Percentiles rank a stretch among this genome's conserved stretches.
Evolutionary conservation across 2,329 filamentous ascomycete species (phyloP).

Genomic region (Calonectria montana): DNA sequence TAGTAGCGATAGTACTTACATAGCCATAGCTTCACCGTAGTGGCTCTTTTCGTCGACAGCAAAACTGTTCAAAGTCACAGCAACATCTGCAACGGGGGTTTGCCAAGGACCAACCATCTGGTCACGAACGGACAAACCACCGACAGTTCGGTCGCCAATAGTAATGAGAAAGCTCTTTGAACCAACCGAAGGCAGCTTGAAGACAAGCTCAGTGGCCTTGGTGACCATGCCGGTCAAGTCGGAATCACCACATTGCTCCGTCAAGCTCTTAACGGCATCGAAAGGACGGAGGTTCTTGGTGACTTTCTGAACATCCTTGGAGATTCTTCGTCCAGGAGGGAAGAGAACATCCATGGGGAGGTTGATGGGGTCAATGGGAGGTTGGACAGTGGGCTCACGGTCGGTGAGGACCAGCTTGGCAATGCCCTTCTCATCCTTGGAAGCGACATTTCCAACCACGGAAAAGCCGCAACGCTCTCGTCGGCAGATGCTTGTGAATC

Average conservation of each 20-base stretch:
- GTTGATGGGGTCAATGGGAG: constrained; percentile 77
- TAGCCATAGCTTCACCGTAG: constrained; percentile 95
- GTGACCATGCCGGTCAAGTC: constrained; percentile 47
- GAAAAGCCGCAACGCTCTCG: constrained; percentile 94
- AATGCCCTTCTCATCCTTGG: constrained; percentile 70
- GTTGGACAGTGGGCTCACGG: constrained; percentile 78
- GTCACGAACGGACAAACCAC: constrained; percentile 87
- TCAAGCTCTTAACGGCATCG: constrained; percentile 74
- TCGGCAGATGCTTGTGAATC: constrained; percentile 75
- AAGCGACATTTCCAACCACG: constrained; percentile 82
- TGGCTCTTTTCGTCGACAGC: constrained; percentile 72
- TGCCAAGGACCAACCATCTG: constrained; percentile 99
- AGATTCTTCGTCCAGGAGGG: constrained; percentile 66
- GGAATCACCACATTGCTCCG: constrained; percentile 69
- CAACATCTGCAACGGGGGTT: constrained; percentile 91
- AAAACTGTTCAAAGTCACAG: constrained; percentile 88
- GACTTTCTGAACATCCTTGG: constrained; percentile 42
- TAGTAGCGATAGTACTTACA: constrained; percentile 54
- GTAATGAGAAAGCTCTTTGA: constrained; percentile 98
- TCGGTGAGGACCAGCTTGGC: constrained; percentile 85
- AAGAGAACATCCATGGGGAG: constrained; percentile 90
- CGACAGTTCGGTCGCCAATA: constrained; percentile 92
- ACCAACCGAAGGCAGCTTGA: constrained; percentile 89
- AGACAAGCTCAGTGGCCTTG: constrained; percentile 82
- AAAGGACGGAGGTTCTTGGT: constrained; percentile 74